Conservation (phyloP, 1,139 yeast genomes). For the Magnusiomyces fungicola region DNA sequence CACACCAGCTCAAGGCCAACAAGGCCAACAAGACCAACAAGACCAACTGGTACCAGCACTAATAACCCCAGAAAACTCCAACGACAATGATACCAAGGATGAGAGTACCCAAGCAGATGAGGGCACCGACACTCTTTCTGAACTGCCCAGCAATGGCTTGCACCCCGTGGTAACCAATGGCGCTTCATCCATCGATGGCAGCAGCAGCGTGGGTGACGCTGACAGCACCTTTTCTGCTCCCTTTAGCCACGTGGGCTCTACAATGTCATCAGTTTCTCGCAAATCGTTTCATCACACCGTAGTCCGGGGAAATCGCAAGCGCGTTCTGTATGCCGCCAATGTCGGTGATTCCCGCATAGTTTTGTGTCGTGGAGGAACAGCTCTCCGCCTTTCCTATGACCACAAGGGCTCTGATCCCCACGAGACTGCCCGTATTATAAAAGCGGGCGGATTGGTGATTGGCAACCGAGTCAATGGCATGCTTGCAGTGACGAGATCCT, state of each 20-base stretch:
- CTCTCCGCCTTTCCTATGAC: constrained; percentile 79
- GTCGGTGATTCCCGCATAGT: constrained; percentile 92
- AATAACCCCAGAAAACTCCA: too few relatives aligned
- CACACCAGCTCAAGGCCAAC: too few relatives aligned
- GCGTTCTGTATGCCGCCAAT: constrained; percentile 87
- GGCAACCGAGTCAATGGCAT: constrained; percentile 93
- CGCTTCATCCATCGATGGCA: not conserved
- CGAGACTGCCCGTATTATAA: constrained; percentile 69
- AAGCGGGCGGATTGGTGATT: constrained; percentile 80
- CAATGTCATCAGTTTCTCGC: not conserved
- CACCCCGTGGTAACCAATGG: not conserved
- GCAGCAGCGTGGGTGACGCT: too few relatives aligned
- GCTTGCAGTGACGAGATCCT: constrained; percentile 85
- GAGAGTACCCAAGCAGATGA: not conserved
- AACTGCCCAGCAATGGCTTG: not conserved
- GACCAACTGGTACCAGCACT: too few relatives aligned
- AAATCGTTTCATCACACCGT: constrained; percentile 11
- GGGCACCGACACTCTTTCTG: not conserved
- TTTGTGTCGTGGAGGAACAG: constrained; percentile 62
- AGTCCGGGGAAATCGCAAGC: constrained; percentile 15
- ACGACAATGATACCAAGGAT: too few relatives aligned
- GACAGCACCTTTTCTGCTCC: not conserved
- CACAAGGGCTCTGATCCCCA: constrained; percentile 83
- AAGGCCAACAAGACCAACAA: too few relatives aligned
- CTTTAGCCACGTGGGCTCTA: not conserved